Conservation (phyloP, 2,329 filamentous ascomycete species). For the Sclerotinia subarctica region DNA sequence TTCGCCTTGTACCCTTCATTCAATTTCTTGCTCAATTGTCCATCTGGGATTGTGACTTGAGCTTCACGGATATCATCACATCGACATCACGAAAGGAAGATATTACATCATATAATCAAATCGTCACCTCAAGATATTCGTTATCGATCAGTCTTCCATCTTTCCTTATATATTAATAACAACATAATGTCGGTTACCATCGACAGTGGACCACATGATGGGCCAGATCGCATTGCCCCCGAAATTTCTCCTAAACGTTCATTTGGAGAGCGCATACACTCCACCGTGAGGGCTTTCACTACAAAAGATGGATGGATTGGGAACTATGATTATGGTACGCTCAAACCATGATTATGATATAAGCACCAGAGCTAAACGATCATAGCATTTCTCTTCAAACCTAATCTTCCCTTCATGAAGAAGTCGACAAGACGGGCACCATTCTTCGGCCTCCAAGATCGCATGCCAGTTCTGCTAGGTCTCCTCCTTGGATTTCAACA, state of each 20-base stretch:
- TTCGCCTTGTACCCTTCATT: background rate
- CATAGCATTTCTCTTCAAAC: slow-evolving; percentile 65
- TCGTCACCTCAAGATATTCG: background rate
- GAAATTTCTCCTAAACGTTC: slow-evolving; percentile 42
- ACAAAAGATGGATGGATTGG: slow-evolving; percentile 70
- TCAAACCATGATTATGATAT: slow-evolving; percentile 39
- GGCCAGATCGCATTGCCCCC: slow-evolving; percentile 45
- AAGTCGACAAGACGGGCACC: slow-evolving; percentile 58
- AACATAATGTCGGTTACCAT: slow-evolving; percentile 31
- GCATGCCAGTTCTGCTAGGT: slow-evolving; percentile 71
- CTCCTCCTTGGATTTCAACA: slow-evolving; percentile 77
- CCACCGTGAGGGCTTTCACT: slow-evolving; percentile 46
- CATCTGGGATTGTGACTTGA: background rate
- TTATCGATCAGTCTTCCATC: background rate
- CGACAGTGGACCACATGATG: slow-evolving; percentile 34
- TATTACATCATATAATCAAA: background rate
- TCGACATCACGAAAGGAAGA: background rate
- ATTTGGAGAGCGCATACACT: slow-evolving; percentile 42
- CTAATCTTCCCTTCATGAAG: slow-evolving; percentile 78
- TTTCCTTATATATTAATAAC: background rate
- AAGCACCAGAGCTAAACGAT: slow-evolving; percentile 18
- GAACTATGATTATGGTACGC: slow-evolving; percentile 73
- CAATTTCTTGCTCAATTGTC: background rate
- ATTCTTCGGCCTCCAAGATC: slow-evolving; percentile 81
- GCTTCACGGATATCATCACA: background rate